These are phyloP conservation scores for Sarcocystis neurona DNA, from an alignment of 169 alveolate species.

Conservation along the genomic window DNA sequence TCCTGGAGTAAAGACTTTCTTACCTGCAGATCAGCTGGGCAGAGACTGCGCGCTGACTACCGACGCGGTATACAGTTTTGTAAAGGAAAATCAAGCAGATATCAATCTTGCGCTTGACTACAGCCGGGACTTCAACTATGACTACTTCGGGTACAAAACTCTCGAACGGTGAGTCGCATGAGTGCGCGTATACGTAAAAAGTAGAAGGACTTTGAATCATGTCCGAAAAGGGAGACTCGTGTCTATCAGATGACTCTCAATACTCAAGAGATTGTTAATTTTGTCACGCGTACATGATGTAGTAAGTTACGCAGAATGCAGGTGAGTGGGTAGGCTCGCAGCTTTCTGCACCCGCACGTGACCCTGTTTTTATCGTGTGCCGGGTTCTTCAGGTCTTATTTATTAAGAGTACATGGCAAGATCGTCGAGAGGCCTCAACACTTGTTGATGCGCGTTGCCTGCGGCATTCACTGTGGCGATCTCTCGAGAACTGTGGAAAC, in stretches of 20 bases:
- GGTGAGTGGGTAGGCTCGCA: too few relatives aligned
- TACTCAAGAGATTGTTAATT: too few relatives aligned
- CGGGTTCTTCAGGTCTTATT: constrained; percentile 49
- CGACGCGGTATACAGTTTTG: constrained; percentile 88
- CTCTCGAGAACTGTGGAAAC: constrained; percentile 77
- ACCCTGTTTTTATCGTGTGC: too few relatives aligned
- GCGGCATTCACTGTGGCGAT: constrained; percentile 96
- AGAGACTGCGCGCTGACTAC: constrained; percentile 90
- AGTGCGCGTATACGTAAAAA: too few relatives aligned
- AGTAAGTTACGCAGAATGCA: too few relatives aligned
- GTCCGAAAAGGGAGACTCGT: background rate
- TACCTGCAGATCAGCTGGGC: constrained; percentile 84
- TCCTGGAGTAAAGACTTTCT: too few relatives aligned
- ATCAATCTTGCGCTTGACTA: constrained; percentile 90
- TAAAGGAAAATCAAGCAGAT: constrained; percentile 81
- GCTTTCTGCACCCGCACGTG: too few relatives aligned
- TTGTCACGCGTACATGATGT: too few relatives aligned
- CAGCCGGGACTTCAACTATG: constrained; percentile 93
- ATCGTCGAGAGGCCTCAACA: constrained; percentile 98
- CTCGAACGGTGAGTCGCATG: constrained; percentile 81
- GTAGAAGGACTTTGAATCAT: too few relatives aligned
- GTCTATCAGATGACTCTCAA: background rate
- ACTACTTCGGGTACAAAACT: constrained; percentile 97
- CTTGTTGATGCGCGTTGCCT: constrained; percentile 96
- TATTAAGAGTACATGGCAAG: constrained; percentile 79